A percentile compares a stretch with the other conserved stretches of the same genome.
These are phyloP conservation scores for Entophlyctis luteolus DNA, from an alignment of 192 early-diverging fungal species.

Conservation along the genomic window DNA sequence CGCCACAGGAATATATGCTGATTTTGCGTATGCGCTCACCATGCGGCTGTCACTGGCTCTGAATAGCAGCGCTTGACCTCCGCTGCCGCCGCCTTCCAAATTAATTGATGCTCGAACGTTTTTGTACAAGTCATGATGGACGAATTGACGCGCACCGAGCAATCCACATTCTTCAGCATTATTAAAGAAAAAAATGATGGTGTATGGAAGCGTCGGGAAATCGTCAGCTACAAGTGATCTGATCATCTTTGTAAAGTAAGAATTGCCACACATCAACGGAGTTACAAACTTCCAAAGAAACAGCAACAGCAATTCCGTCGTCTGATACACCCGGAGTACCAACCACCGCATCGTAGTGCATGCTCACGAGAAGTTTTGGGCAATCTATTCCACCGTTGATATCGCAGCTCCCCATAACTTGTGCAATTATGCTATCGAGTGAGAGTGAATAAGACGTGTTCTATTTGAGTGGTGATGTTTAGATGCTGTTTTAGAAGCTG, in stretches of 20 bases:
- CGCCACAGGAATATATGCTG: neutral
- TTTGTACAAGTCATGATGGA: neutral
- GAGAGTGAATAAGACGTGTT: neutral
- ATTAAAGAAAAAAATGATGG: conserved; percentile 41
- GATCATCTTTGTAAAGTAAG: conserved; percentile 3
- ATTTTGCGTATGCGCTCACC: neutral
- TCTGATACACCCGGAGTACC: conserved; percentile 40
- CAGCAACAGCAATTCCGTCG: conserved; percentile 40
- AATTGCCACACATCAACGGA: neutral
- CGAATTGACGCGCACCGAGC: conserved; percentile 6
- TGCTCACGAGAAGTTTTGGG: conserved; percentile 32
- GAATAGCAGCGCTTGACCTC: conserved; percentile 2
- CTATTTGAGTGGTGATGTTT: neutral
- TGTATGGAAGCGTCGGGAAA: neutral
- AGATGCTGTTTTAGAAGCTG: neutral
- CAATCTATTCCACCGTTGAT: neutral
- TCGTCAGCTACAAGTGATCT: neutral
- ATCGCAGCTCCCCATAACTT: neutral
- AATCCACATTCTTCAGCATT: conserved; percentile 41
- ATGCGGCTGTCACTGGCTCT: neutral
- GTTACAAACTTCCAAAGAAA: conserved; percentile 28
- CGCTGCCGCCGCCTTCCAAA: conserved; percentile 20
- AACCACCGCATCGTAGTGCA: conserved; percentile 42
- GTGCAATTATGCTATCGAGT: conserved; percentile 4
- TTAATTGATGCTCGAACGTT: conserved; percentile 36